A percentile compares a stretch with the other conserved stretches of the same genome.
phyloP scores from a whole-genome alignment of 805 yeast genomes.

The Zygoascus bituminiphila region DNA sequence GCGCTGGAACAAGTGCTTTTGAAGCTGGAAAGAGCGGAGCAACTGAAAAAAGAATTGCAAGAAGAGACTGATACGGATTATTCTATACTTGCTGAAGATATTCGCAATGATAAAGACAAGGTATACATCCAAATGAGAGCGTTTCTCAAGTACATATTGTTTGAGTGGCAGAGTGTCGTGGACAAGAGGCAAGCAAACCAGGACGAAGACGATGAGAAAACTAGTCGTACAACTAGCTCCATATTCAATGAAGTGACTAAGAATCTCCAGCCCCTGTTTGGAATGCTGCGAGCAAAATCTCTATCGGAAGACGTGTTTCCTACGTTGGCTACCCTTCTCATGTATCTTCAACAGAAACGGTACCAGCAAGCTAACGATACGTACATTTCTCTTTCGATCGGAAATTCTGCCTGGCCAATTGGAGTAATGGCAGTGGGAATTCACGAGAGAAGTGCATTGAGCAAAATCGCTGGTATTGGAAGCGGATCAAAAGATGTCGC shows the following conservation, averaged over 20 bases:
- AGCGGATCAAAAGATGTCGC: slow-evolving; percentile 34
- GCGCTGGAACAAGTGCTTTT: slow-evolving; percentile 15
- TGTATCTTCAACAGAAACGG: slow-evolving; percentile 48
- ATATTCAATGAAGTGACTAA: slow-evolving; percentile 40
- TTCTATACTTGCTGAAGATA: background rate
- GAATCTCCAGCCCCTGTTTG: slow-evolving; percentile 44
- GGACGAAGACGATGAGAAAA: slow-evolving; percentile 7
- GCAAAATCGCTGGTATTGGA: slow-evolving; percentile 43
- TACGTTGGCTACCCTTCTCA: slow-evolving; percentile 51
- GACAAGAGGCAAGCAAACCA: slow-evolving; percentile 22
- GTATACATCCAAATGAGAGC: slow-evolving; percentile 38
- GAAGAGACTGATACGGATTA: slow-evolving; percentile 21
- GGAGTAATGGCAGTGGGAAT: slow-evolving; percentile 76
- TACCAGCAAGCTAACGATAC: slow-evolving; percentile 52
- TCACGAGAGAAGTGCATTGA: slow-evolving; percentile 61
- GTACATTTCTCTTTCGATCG: slow-evolving; percentile 70
- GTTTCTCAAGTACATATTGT: slow-evolving; percentile 39
- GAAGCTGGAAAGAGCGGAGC: slow-evolving; percentile 11
- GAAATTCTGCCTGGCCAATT: slow-evolving; percentile 89
- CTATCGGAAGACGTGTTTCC: slow-evolving; percentile 38
- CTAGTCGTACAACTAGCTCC: slow-evolving; percentile 17
- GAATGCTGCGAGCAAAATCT: slow-evolving; percentile 40
- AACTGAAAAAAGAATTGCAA: slow-evolving; percentile 24
- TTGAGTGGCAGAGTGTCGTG: slow-evolving; percentile 31
- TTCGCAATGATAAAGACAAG: slow-evolving; percentile 26